Percentiles rank a stretch among this genome's conserved stretches.
These are phyloP conservation scores for Rhodocollybia butyracea DNA, from an alignment of 768 basidiomycete genomes.

Conservation along the genomic window DNA sequence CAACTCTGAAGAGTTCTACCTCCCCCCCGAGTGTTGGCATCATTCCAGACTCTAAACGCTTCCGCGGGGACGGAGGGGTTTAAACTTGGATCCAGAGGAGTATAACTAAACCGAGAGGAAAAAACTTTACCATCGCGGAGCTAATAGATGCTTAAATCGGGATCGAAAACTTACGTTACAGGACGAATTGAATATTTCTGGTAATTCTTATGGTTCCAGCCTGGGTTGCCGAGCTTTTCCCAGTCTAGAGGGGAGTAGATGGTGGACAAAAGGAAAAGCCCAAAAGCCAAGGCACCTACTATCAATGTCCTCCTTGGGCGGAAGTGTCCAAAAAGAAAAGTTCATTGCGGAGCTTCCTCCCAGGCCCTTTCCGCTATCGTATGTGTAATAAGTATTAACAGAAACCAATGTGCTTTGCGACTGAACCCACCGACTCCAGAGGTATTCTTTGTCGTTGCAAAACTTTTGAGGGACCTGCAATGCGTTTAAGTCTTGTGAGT, in stretches of 20 bases:
- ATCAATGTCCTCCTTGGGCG: conserved; percentile 27
- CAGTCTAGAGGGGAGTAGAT: conserved; percentile 25
- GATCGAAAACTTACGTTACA: conserved; percentile 29
- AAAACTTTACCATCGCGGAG: conserved; percentile 22
- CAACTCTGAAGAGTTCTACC: not conserved
- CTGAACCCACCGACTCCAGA: not conserved
- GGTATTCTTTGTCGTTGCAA: conserved; percentile 5
- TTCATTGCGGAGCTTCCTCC: conserved; percentile 47
- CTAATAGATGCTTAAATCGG: conserved; percentile 21
- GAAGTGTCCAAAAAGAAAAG: conserved; percentile 29
- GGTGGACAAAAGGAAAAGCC: not conserved
- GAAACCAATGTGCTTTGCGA: not conserved
- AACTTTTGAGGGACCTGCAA: conserved; percentile 8
- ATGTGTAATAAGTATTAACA: not conserved
- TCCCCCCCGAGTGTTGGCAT: not conserved
- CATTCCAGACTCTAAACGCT: not conserved
- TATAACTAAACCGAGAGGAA: conserved; percentile 20
- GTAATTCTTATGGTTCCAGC: conserved; percentile 51
- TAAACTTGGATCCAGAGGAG: not conserved
- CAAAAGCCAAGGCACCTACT: conserved; percentile 12
- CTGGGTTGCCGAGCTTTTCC: conserved; percentile 50
- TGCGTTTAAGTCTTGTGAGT: not conserved
- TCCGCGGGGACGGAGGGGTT: not conserved
- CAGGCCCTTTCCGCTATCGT: conserved; percentile 5
- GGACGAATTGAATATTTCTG: conserved; percentile 33